Evolutionary conservation across 805 yeast genomes (phyloP), one percentile per base, ranked within the genome.

Genomic region (Tetrapisispora taiwanensis): DNA sequence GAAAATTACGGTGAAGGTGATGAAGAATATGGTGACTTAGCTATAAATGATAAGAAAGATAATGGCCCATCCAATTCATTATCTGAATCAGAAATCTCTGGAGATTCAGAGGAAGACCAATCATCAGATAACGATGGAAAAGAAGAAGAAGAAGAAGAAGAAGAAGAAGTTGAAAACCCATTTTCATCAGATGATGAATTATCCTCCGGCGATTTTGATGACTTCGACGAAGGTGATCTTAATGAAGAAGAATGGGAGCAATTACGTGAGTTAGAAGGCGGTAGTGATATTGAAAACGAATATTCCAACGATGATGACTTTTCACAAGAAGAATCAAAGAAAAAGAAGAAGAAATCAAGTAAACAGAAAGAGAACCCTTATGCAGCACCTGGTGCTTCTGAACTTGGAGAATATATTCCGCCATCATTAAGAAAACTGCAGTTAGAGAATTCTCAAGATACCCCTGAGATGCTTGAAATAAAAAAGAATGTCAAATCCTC

Each of bases 401-500:
- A 42, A 5, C 67, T 70, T 1, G 70, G 75, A 48, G 68, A 71
- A 1, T 90, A 92, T 58, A 67, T 90, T 14, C 97, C 98, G 1
- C 98, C 97, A 0, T 88, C 95, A 0, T 62, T 84, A 45, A 74
- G 97, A 46, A 72, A 76, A 37, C 73, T 71, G 53, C 73, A 70
- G 40, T 45, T 66, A 18, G 69, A 60, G 33, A 54, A 52, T 0
- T 63, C 55, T 3, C 69, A 66, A 2, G 70, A 70, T 22, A 66
- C 74, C 18, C 77, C 73, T 46, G 78, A 73, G 44, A 58, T 69
- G 7, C 41, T 67, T 3, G 74, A 70, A 31, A 65, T 89, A 31
- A 73, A 74, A 43, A 76, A 79, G 52, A 66, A 77, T 5, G 73
- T 89, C 39, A 92, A 88, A 55, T 89, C 97, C 46, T 78, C 87